Conservation (phyloP, 192 early-diverging fungal species). For the Backusella morwellensis region DNA sequence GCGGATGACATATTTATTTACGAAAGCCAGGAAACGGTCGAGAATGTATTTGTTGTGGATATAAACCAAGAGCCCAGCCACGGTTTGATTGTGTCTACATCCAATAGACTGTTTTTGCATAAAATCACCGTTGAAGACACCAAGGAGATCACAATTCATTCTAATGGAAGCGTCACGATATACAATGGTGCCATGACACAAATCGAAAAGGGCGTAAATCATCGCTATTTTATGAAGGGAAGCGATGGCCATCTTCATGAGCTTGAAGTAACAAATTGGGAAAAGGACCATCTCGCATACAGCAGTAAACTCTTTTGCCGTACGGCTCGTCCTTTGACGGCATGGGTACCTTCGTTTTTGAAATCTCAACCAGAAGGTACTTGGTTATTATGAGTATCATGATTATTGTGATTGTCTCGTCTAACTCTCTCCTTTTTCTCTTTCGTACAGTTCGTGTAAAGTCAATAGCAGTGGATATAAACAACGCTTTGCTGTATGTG, state of each 20-base stretch:
- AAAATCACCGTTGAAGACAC: neutral
- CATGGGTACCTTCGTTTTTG: neutral
- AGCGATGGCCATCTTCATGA: constrained; percentile 9
- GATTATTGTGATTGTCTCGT: neutral
- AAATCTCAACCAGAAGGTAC: constrained; percentile 8
- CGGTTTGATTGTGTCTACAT: neutral
- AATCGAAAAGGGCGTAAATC: neutral
- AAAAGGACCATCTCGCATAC: neutral
- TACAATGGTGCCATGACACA: neutral
- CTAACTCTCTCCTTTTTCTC: neutral
- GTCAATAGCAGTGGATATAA: neutral
- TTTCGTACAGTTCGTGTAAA: neutral
- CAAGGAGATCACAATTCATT: neutral
- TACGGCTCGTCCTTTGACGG: neutral
- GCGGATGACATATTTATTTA: neutral
- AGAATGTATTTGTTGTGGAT: neutral
- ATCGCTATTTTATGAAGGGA: constrained; percentile 1
- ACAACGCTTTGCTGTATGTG: neutral
- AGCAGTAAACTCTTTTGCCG: neutral
- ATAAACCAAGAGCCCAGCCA: neutral
- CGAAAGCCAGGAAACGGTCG: neutral
- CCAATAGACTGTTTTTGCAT: constrained; percentile 4
- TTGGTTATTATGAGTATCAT: neutral
- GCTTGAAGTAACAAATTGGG: neutral
- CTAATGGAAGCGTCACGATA: neutral